phyloP scores from a whole-genome alignment of 495 filamentous ascomycete species.

The Penicillium alfredii region DNA sequence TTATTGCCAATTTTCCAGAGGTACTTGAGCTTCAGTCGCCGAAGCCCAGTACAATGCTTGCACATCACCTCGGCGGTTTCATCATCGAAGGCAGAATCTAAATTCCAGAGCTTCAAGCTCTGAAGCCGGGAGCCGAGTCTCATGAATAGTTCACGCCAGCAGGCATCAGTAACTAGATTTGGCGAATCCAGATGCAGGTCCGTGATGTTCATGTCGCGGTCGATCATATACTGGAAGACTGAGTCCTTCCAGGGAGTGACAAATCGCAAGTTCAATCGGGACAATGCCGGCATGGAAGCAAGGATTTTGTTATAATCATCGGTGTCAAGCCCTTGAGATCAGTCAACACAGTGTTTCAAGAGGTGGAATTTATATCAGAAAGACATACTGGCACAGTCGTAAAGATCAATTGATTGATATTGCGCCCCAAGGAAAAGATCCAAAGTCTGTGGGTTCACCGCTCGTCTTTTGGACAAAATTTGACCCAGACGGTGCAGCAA shows the following conservation, averaged over 20 bases:
- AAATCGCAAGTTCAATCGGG: constrained; percentile 65
- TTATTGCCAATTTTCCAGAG: constrained; percentile 47
- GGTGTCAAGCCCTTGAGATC: constrained; percentile 51
- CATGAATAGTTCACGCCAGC: constrained; percentile 62
- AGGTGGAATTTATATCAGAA: neutral
- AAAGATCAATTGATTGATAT: constrained; percentile 61
- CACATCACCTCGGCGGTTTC: constrained; percentile 53
- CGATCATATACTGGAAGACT: constrained; percentile 72
- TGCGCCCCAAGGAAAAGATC: constrained; percentile 71
- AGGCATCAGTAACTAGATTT: constrained; percentile 67
- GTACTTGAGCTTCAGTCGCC: constrained; percentile 64
- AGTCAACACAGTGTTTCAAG: constrained; percentile 9
- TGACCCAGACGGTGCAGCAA: constrained; percentile 70
- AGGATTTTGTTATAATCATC: constrained; percentile 78
- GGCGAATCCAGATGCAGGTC: constrained; percentile 65
- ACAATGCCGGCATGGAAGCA: constrained; percentile 61
- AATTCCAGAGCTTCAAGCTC: constrained; percentile 59
- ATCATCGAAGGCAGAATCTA: constrained; percentile 68
- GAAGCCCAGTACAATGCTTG: constrained; percentile 56
- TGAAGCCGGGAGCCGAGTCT: constrained; percentile 56
- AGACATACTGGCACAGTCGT: constrained; percentile 65
- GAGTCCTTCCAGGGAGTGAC: constrained; percentile 82
- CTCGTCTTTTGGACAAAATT: constrained; percentile 72
- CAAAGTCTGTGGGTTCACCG: constrained; percentile 63
- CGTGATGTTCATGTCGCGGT: constrained; percentile 57